Percentiles rank a stretch among this genome's conserved stretches.
phyloP scores from a whole-genome alignment of 768 basidiomycete species.

The Austroboletus eburneus region DNA sequence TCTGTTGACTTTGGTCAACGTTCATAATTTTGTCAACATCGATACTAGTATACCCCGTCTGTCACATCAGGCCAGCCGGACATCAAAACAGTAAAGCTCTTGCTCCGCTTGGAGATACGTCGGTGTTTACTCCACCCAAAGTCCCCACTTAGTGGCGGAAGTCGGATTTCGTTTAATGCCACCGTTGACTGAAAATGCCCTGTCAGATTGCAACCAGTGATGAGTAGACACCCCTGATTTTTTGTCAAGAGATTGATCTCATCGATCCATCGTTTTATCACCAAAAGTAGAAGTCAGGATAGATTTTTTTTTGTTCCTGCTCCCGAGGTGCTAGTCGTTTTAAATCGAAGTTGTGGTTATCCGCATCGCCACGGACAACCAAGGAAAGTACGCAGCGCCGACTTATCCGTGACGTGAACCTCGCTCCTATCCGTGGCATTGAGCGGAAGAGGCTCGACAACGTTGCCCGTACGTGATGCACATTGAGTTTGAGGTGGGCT shows the following conservation, averaged over 20 bases:
- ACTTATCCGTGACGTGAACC: slow-evolving; percentile 25
- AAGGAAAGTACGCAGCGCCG: slow-evolving; percentile 17
- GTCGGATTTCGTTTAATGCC: neutral
- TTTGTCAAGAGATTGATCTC: neutral
- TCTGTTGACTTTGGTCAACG: neutral
- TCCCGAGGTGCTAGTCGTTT: neutral
- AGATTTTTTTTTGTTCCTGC: neutral
- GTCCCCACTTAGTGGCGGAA: neutral
- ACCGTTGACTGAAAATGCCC: slow-evolving; percentile 4
- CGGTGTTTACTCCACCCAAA: slow-evolving; percentile 1
- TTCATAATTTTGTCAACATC: too few species aligned
- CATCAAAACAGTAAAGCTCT: neutral
- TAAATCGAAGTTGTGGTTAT: slow-evolving; percentile 8
- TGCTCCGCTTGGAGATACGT: neutral
- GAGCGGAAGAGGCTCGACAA: slow-evolving; percentile 9
- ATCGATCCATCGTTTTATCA: neutral
- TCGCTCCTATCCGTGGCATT: neutral
- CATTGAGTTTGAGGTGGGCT: too few species aligned
- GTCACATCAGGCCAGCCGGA: neutral
- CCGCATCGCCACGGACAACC: slow-evolving; percentile 8
- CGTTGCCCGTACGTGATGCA: slow-evolving; percentile 11
- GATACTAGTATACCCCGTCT: neutral
- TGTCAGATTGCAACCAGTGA: neutral
- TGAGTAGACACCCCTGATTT: neutral
- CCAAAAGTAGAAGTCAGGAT: neutral